A percentile compares a stretch with the other conserved stretches of the same genome.
These are phyloP conservation scores for Aspergillus sclerotiicarbonarius DNA, from an alignment of 495 filamentous ascomycete species.

Conservation along the genomic window DNA sequence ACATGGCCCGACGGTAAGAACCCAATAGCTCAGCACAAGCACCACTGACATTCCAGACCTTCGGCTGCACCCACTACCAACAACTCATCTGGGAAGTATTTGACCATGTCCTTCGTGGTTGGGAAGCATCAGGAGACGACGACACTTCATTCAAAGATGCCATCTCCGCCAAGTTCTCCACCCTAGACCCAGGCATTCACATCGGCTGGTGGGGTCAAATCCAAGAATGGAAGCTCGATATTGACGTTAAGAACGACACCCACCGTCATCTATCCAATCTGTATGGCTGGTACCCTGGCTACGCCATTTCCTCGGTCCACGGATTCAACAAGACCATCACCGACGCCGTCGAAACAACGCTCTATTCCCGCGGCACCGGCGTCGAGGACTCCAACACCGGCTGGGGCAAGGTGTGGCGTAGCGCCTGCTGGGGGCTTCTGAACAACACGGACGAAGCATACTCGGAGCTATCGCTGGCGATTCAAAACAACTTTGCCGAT, in stretches of 20 bases:
- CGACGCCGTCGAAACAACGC: slow-evolving; percentile 38
- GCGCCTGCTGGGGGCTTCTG: slow-evolving; percentile 50
- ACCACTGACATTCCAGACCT: slow-evolving; percentile 26
- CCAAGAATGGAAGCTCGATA: slow-evolving; percentile 53
- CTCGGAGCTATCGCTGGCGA: slow-evolving; percentile 39
- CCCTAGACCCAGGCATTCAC: slow-evolving; percentile 45
- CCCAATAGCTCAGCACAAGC: not conserved
- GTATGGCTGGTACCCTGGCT: slow-evolving; percentile 54
- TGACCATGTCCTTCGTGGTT: slow-evolving; percentile 30
- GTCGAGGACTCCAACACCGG: slow-evolving; percentile 47
- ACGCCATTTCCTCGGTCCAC: slow-evolving; percentile 18
- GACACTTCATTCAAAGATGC: slow-evolving; percentile 26
- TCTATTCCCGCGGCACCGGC: slow-evolving; percentile 39
- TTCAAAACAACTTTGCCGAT: slow-evolving; percentile 44
- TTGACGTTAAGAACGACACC: slow-evolving; percentile 40
- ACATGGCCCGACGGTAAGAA: slow-evolving; percentile 41
- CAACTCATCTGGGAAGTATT: slow-evolving; percentile 49
- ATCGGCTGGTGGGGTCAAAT: slow-evolving; percentile 48
- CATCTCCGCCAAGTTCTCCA: slow-evolving; percentile 26
- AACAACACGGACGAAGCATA: slow-evolving; percentile 47
- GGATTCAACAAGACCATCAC: slow-evolving; percentile 12
- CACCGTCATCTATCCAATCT: slow-evolving; percentile 56
- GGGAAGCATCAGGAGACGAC: slow-evolving; percentile 17
- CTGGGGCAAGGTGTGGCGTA: slow-evolving; percentile 57
- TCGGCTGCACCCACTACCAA: slow-evolving; percentile 50